Evolutionary conservation across 192 early-diverging fungal genomes (phyloP), one percentile per base, ranked within the genome.

Genomic region (Gigaspora rosea): DNA sequence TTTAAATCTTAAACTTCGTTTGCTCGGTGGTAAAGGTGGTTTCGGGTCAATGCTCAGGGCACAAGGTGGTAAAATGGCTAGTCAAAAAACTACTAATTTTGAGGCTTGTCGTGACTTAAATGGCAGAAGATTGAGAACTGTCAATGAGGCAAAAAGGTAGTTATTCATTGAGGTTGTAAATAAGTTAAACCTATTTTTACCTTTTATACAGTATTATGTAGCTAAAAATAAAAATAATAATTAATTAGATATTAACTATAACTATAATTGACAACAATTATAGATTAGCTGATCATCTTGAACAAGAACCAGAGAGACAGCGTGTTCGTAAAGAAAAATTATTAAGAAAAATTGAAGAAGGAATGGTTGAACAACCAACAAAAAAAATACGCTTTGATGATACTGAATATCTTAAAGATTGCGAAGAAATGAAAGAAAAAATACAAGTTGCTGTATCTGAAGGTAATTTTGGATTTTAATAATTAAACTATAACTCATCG

Each of bases 1-100:
- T 57, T 13, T 92, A 56, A 83, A 78, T 36, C 67, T 94, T 32
- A 81, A 83, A 15, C 66, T 91, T 57, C 82, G 87, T 0, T 61
- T 95, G 18, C 73, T 81, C 5, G 96, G 96, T 35, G 96, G 96
- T n/a, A 97, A 97, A 73, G 98, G 98, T 52, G 98, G 98, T 20
- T 99, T 99, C 81, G 98, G 98, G 16, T 92, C 90, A 76, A 94
- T 94, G 86, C 83, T 99, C 77, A 90, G 96, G 78, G 94, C 95
- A 0, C 95, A 97, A 80, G 96, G 96, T 74, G 95, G 90, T 58
- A 89, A 91, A 49, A 96, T 95, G 94, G 86, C 91, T 46, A 87
- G 92, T 20, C 90, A 95, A 72, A 97, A 95, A 78, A 93, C 94
- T 1, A 95, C 92, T 27, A 96, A 96, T 82, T 94, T 90, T 67